A percentile compares a stretch with the other conserved stretches of the same genome.
Conservation (phyloP, 1,139 yeast species). For the Pichia norvegensis region DNA sequence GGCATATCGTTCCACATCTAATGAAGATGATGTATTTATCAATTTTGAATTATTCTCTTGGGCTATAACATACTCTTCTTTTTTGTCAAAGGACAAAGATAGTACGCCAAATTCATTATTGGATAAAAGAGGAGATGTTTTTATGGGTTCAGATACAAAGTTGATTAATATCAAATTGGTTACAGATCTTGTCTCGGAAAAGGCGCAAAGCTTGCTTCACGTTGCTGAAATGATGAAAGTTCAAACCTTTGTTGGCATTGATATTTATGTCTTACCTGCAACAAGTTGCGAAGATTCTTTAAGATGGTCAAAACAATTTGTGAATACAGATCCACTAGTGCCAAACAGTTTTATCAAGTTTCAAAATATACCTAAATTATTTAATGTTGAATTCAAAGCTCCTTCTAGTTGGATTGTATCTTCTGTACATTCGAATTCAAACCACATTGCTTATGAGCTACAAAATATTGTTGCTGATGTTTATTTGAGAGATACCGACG, state of each 20-base stretch:
- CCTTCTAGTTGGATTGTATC: constrained; percentile 63
- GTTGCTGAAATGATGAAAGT: constrained; percentile 33
- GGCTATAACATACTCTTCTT: constrained; percentile 34
- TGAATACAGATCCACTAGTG: constrained; percentile 30
- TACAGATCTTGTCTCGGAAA: constrained; percentile 65
- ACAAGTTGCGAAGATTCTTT: constrained; percentile 32
- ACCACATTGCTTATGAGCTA: background rate
- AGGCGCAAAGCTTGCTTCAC: constrained; percentile 55
- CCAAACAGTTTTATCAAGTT: constrained; percentile 26
- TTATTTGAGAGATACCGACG: background rate
- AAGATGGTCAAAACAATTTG: constrained; percentile 31
- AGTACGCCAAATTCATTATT: too few species aligned
- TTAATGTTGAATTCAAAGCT: constrained; percentile 51
- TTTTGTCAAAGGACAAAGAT: background rate
- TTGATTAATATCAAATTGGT: constrained; percentile 46
- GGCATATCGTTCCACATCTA: constrained; percentile 5
- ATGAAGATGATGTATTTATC: constrained; percentile 29
- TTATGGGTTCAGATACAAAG: constrained; percentile 11
- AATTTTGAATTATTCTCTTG: constrained; percentile 44
- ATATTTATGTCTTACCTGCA: constrained; percentile 55
- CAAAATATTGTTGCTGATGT: background rate
- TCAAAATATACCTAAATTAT: constrained; percentile 40
- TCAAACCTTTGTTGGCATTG: constrained; percentile 40
- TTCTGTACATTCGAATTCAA: constrained; percentile 14
- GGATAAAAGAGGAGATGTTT: background rate